Base-by-base conservation (phyloP, 345 rosid genomes). In the Pistacia integerrima region DNA sequence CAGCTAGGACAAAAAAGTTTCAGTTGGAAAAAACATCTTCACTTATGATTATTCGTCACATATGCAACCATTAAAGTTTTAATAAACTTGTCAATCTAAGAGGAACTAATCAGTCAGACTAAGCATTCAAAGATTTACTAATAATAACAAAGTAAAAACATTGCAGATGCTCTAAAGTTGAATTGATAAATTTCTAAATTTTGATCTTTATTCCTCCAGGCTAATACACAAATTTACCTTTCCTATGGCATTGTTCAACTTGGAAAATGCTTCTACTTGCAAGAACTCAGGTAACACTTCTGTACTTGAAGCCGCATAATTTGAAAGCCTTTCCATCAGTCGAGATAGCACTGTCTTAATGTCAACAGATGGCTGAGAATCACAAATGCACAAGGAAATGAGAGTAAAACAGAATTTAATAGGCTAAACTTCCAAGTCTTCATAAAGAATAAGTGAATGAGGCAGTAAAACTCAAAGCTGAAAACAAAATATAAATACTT, bases 261-360 rank as follows among this genome's bases (percentile, higher is more conserved):
- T 97, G 25, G 98, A 88, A 87, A 97, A 97, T 72, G 99, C 99
- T 86, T 92, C 99, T 64, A 97, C 98, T 90, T 97, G 98, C 84
- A 97, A 85, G 85, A 97, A 97, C 82, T 91, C 97, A 52, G 99
- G 99, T 77, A 97, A 83, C 67, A 88, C 94, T 79, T 97, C 99
- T 74, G 85, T 30, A 84, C 92, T 89, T 81, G 90, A 91, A 76
- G 97, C 97, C 76, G 99, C 98, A 84, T 94, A 97, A 80, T 87
- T 92, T 63, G 99, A 94, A 20, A 97, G 88, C 86, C 99, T 92
- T 87, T 97, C 99, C 99, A 97, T 97, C 80, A 97, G 82, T 76
- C 95, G 88, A 69, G 99, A 94, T 76, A 97, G 89, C 77, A 94
- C 97, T 10, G 97, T 97, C 94, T 91, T 94, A 87, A 94, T 89